Evolutionary conservation across 805 yeast genomes (phyloP).

Genomic region (Candida golubevii): DNA sequence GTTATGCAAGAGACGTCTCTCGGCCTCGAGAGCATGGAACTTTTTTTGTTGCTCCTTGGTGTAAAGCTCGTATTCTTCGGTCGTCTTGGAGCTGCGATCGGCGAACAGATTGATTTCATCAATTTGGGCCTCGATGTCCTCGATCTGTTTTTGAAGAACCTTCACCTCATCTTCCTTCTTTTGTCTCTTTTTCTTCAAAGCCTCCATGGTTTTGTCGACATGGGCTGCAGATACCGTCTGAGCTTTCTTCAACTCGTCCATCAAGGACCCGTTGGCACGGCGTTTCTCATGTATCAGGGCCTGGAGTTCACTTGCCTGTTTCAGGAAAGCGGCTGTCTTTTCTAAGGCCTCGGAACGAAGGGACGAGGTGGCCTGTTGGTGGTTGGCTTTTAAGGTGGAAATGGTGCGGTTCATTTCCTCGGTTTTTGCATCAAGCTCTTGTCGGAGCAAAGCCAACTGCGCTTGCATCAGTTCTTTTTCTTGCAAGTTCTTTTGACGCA

Average conservation of each 20-base stretch:
- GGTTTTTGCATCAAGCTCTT: constrained; percentile 9
- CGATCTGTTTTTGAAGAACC: constrained; percentile 4
- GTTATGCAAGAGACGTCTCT: constrained; percentile 65
- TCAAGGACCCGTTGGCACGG: background rate
- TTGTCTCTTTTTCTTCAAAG: constrained; percentile 3
- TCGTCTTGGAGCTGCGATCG: too few species aligned
- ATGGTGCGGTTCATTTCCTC: constrained; percentile 22
- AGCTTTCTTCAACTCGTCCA: background rate
- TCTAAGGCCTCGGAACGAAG: constrained; percentile 9
- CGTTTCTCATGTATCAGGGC: too few species aligned
- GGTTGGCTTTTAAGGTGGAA: constrained; percentile 24
- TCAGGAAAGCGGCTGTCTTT: too few species aligned
- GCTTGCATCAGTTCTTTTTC: constrained; percentile 1
- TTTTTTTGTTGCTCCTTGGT: too few species aligned
- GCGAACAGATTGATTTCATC: background rate
- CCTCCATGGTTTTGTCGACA: background rate
- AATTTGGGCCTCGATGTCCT: constrained; percentile 4
- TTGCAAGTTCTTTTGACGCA: constrained; percentile 4
- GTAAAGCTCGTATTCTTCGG: too few species aligned
- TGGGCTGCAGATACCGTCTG: background rate
- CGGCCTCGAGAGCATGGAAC: constrained; percentile 42
- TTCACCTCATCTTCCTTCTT: constrained; percentile 10
- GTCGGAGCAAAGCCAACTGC: constrained; percentile 6
- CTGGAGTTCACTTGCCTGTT: too few species aligned
- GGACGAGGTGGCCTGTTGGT: constrained; percentile 17